Percentiles rank a stretch among this genome's conserved stretches.
These are phyloP conservation scores for Entoloma clypeatum DNA, from an alignment of 1,284 basidiomycete species.

Conservation along the genomic window DNA sequence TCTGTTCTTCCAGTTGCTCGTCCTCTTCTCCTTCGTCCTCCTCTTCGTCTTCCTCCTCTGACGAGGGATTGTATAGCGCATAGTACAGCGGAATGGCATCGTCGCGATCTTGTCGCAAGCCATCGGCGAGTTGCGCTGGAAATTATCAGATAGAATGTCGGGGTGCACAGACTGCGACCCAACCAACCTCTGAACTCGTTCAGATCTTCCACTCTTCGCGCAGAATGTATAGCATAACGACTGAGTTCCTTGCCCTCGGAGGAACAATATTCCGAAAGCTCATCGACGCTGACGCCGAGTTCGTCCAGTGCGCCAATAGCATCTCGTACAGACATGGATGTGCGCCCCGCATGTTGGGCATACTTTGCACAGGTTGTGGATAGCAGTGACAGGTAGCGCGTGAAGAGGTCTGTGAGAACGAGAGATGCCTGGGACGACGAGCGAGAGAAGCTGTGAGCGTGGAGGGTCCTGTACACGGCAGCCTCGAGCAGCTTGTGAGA, in stretches of 20 bases:
- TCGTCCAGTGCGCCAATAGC: conserved; percentile 66
- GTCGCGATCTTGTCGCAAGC: conserved; percentile 49
- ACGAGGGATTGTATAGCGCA: conserved; percentile 34
- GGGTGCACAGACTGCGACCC: conserved; percentile 12
- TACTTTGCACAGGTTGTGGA: conserved; percentile 63
- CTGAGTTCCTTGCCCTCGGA: conserved; percentile 63
- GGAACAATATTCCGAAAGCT: conserved; percentile 58
- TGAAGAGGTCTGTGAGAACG: conserved; percentile 66
- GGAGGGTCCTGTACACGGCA: conserved; percentile 62
- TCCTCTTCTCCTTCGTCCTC: conserved; percentile 34
- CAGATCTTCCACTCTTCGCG: conserved; percentile 63
- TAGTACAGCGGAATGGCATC: conserved; percentile 56
- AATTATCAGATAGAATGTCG: conserved; percentile 21
- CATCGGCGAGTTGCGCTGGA: conserved; percentile 58
- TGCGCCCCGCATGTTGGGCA: conserved; percentile 66
- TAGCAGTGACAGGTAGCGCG: conserved; percentile 64
- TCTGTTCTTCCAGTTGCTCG: conserved; percentile 7
- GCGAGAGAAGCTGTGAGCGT: conserved; percentile 70
- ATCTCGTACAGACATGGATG: conserved; percentile 51
- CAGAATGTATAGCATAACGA: conserved; percentile 58
- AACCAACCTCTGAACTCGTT: conserved; percentile 65
- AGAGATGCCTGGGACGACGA: conserved; percentile 66
- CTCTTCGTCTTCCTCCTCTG: conserved; percentile 37
- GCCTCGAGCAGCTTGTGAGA: conserved; percentile 57
- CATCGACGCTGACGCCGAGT: conserved; percentile 64